Evolutionary conservation across 2,329 filamentous ascomycete genomes (phyloP).

Genomic region (Neonectria magnoliae): DNA sequence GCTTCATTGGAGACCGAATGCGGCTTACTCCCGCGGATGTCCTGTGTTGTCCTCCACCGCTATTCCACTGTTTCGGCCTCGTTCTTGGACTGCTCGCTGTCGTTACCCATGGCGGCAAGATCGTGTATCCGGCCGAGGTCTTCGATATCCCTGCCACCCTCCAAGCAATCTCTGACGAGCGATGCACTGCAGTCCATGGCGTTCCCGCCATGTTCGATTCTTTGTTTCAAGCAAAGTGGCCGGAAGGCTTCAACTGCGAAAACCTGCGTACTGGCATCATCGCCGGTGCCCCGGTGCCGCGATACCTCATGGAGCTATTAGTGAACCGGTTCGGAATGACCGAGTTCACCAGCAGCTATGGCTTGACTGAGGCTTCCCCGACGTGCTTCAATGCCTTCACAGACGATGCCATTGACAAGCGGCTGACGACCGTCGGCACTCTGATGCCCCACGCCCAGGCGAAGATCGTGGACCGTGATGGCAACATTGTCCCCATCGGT

Average conservation of each 20-base stretch:
- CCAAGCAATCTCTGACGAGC: slow-evolving; percentile 71
- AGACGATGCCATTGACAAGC: slow-evolving; percentile 72
- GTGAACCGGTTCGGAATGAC: slow-evolving; percentile 78
- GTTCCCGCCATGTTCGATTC: slow-evolving; percentile 88
- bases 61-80: slow-evolving; percentile 88
- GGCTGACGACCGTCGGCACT: slow-evolving; percentile 78
- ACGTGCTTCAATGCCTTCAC: slow-evolving; percentile 85
- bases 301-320: slow-evolving; percentile 78
- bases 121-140: slow-evolving; percentile 79
- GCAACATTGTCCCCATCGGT: slow-evolving; percentile 73
- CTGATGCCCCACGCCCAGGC: slow-evolving; percentile 79
- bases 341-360: slow-evolving; percentile 76
- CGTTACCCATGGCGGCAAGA: slow-evolving; percentile 78
- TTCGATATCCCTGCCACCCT: slow-evolving; percentile 76
- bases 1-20: slow-evolving; percentile 80
- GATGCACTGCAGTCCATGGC: slow-evolving; percentile 80
- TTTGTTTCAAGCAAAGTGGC: slow-evolving; percentile 59
- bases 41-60: slow-evolving; percentile 82
- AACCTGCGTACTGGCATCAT: slow-evolving; percentile 79
- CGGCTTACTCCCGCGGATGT: slow-evolving; percentile 72
- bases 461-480: slow-evolving; percentile 78
- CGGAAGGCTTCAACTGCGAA: slow-evolving; percentile 55
- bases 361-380: slow-evolving; percentile 81
- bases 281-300: slow-evolving; percentile 80
- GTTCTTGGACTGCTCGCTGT: slow-evolving; percentile 79